These are phyloP conservation scores for Blastobotrys mokoenaii DNA, from an alignment of 805 yeast species.

Conservation along the genomic window DNA sequence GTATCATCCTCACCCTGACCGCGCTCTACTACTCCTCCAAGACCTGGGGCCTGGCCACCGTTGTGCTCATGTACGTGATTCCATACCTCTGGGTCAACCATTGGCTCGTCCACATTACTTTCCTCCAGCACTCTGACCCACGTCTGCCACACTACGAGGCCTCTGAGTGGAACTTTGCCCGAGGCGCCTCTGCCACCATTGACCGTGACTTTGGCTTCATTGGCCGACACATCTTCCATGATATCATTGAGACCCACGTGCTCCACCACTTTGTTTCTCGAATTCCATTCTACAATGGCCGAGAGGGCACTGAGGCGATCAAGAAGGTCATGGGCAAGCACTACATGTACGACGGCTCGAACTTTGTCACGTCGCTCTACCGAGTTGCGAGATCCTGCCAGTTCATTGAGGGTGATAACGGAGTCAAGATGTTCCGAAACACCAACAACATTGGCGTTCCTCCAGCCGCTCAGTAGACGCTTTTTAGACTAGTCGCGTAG, in stretches of 20 bases:
- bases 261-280: conserved; percentile 77
- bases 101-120: conserved; percentile 85
- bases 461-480: conserved; percentile 5
- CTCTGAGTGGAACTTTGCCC: conserved; percentile 63
- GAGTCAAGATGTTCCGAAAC: conserved; percentile 69
- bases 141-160: conserved; percentile 72
- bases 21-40: conserved; percentile 53
- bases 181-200: conserved; percentile 86
- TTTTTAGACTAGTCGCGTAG: conserved; percentile 6
- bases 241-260: conserved; percentile 85
- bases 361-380: conserved; percentile 61
- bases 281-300: conserved; percentile 75
- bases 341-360: conserved; percentile 58
- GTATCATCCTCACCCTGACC: conserved; percentile 45
- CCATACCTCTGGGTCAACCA: conserved; percentile 80
- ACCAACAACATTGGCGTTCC: conserved; percentile 47
- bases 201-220: conserved; percentile 78
- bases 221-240: conserved; percentile 75
- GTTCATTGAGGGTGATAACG: conserved; percentile 60
- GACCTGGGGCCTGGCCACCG: conserved; percentile 53
- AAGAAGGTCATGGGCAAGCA: conserved; percentile 80
- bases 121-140: conserved; percentile 75
- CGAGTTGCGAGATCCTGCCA: conserved; percentile 55
- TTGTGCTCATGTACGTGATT: conserved; percentile 60
- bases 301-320: conserved; percentile 70